Conservation (phyloP, 2,329 filamentous ascomycete species). For the Beauveria scarabaeidicola region DNA sequence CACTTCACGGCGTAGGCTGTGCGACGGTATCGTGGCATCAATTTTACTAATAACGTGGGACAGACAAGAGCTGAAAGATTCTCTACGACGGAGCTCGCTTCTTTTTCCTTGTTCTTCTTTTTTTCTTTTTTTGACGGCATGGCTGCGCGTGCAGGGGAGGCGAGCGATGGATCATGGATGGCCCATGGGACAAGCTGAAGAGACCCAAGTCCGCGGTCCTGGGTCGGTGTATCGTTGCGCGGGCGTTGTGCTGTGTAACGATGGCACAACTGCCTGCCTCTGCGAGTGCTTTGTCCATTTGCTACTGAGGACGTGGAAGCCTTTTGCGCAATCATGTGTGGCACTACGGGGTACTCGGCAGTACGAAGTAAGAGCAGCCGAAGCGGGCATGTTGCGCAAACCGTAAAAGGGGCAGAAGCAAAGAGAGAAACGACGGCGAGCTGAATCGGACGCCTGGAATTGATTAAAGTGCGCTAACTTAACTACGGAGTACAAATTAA, state of each 20-base stretch:
- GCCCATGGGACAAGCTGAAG: background rate
- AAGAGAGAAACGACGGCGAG: background rate
- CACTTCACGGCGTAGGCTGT: background rate
- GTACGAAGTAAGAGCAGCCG: background rate
- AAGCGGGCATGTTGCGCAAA: background rate
- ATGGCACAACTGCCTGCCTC: background rate
- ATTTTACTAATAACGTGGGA: background rate
- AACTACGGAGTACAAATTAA: too few species aligned
- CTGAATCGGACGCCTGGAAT: background rate
- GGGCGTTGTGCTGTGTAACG: background rate
- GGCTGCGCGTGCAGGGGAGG: background rate
- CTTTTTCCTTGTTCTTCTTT: background rate
- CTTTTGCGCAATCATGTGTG: too few species aligned
- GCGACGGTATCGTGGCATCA: background rate
- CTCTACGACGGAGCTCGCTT: background rate
- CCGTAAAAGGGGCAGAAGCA: background rate
- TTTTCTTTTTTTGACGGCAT: background rate
- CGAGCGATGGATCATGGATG: background rate
- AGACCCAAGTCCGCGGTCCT: background rate
- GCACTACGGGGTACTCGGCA: background rate
- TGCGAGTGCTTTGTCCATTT: background rate
- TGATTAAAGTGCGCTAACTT: too few species aligned
- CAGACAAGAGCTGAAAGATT: background rate
- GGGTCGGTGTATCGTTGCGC: slow-evolving; percentile 6
- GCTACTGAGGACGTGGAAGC: too few species aligned